Percentiles rank a stretch among this genome's conserved stretches.
phyloP scores from a whole-genome alignment of 2,329 filamentous ascomycete genomes.

The Diaporthe destruens region DNA sequence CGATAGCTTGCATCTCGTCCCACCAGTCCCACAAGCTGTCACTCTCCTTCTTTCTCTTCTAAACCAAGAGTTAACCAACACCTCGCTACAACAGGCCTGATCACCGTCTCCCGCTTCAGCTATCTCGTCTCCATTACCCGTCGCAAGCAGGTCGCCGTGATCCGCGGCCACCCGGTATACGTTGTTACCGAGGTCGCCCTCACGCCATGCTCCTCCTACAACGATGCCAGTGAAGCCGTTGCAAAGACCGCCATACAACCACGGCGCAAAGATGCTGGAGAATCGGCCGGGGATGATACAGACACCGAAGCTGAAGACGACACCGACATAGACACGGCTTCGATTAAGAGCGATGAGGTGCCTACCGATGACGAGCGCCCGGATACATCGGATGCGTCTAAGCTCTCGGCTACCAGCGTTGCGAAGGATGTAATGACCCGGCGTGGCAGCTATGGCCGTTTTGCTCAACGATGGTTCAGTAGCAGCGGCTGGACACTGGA shows the following conservation, averaged over 20 bases:
- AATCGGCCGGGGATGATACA: conserved; percentile 50
- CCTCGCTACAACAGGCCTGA: conserved; percentile 71
- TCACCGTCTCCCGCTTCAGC: conserved; percentile 83
- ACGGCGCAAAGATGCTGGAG: conserved; percentile 48
- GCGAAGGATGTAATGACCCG: conserved; percentile 89
- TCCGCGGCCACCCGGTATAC: conserved; percentile 86
- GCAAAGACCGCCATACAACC: conserved; percentile 65
- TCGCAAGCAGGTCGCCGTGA: conserved; percentile 88
- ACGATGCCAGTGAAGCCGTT: conserved; percentile 81
- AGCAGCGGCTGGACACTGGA: conserved; percentile 83
- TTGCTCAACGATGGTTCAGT: conserved; percentile 93
- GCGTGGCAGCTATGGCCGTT: conserved; percentile 87
- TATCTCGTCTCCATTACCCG: conserved; percentile 90
- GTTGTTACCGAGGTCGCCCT: conserved; percentile 89
- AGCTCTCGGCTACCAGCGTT: conserved; percentile 68
- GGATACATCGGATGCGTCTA: conserved; percentile 26
- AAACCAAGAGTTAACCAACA: background rate
- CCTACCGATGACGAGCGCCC: conserved; percentile 52
- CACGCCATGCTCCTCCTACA: conserved; percentile 85
- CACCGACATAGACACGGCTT: conserved; percentile 53
- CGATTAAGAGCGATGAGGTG: conserved; percentile 56
- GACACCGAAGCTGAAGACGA: conserved; percentile 63
- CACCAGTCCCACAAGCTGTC: background rate
- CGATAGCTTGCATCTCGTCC: background rate
- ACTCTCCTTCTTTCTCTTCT: background rate